phyloP scores from a whole-genome alignment of 2,329 filamentous ascomycete genomes.

The Penicillium capsulatum region DNA sequence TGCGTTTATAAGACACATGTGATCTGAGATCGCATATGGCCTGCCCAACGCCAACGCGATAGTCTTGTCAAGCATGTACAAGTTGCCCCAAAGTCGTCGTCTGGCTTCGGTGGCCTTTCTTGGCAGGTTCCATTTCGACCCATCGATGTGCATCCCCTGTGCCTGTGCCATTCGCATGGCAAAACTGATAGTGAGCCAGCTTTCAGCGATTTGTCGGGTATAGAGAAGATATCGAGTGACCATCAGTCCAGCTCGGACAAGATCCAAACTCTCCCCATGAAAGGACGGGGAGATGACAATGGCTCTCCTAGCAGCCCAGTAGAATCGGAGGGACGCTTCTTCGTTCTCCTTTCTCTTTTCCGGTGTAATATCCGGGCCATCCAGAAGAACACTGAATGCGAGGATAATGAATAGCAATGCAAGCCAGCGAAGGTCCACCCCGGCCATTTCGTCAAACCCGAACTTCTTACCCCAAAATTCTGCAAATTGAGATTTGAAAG shows the following conservation, averaged over 20 bases:
- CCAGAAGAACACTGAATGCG: conserved; percentile 38
- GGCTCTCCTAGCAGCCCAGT: conserved; percentile 39
- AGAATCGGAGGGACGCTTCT: conserved; percentile 41
- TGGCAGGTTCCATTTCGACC: conserved; percentile 38
- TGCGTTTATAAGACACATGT: conserved; percentile 38
- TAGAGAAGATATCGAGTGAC: conserved; percentile 42
- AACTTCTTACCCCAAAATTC: conserved; percentile 40
- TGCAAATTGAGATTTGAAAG: conserved; percentile 37
- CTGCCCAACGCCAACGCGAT: conserved; percentile 39
- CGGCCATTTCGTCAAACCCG: conserved; percentile 40
- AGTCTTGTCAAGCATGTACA: conserved; percentile 41
- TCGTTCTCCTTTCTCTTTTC: conserved; percentile 38
- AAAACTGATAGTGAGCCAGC: conserved; percentile 43
- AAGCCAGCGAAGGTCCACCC: conserved; percentile 43
- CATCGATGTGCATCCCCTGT: conserved; percentile 45
- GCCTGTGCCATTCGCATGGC: conserved; percentile 45
- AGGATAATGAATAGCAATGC: conserved; percentile 42
- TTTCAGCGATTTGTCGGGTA: conserved; percentile 37
- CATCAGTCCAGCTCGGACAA: conserved; percentile 39
- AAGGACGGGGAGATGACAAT: conserved; percentile 44
- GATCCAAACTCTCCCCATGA: conserved; percentile 41
- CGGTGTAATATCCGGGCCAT: conserved; percentile 29
- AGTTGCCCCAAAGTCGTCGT: conserved; percentile 39
- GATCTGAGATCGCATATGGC: conserved; percentile 21
- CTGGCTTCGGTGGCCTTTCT: conserved; percentile 38